phyloP scores from a whole-genome alignment of 2,329 filamentous ascomycete species.

The Alternaria gaisen region DNA sequence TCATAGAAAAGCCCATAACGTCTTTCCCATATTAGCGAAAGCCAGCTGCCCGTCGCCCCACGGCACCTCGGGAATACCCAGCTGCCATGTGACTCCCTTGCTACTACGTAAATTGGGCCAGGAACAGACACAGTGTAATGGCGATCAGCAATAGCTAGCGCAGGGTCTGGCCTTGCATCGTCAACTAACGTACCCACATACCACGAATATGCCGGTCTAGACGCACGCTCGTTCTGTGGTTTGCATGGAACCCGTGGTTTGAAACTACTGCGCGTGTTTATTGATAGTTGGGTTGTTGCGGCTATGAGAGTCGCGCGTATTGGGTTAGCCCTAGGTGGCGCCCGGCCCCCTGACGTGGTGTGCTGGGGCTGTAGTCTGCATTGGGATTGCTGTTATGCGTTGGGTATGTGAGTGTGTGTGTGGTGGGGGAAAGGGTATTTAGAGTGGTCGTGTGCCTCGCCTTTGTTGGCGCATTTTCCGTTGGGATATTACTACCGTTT shows the following conservation, averaged over 20 bases:
- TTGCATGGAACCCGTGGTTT: constrained; percentile 16
- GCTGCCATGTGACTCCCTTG: constrained; percentile 1
- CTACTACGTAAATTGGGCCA: neutral
- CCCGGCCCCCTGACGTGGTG: constrained; percentile 5
- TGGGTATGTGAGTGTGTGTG: constrained; percentile 4
- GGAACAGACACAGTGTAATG: neutral
- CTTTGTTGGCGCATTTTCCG: neutral
- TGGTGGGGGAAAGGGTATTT: constrained; percentile 5
- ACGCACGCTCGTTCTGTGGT: constrained; percentile 6
- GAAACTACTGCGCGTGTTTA: constrained; percentile 20
- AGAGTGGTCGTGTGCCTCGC: constrained; percentile 3
- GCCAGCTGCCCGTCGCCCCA: neutral
- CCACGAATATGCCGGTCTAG: constrained; percentile 6
- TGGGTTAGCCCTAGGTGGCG: constrained; percentile 3
- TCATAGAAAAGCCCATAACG: neutral
- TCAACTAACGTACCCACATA: constrained; percentile 7
- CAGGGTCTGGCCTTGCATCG: constrained; percentile 11
- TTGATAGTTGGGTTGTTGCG: constrained; percentile 13
- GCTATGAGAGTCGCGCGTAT: neutral
- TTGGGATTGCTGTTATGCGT: constrained; percentile 6
- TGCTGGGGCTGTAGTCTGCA: constrained; percentile 3
- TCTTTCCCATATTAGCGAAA: neutral
- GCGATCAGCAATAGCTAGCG: constrained; percentile 4
- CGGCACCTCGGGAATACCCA: constrained; percentile 1
- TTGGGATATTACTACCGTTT: constrained; percentile 4